phyloP scores from a whole-genome alignment of 441 rosid genomes.

The Pelargonium citronellum region DNA sequence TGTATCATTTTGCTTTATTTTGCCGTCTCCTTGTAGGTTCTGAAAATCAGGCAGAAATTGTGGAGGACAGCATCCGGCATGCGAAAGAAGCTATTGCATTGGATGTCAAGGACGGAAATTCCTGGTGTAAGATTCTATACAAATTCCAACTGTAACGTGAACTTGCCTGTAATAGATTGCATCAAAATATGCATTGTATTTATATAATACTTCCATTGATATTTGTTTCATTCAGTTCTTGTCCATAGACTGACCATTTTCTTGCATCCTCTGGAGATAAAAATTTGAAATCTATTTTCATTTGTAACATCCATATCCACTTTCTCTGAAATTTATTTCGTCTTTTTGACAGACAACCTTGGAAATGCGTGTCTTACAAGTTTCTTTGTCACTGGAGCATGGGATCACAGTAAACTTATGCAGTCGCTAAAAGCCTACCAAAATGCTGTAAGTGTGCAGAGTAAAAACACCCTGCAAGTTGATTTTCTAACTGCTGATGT shows the following conservation, averaged over 20 bases:
- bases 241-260: background rate
- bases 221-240: background rate
- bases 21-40: conserved; percentile 31
- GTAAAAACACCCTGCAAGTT: conserved; percentile 5
- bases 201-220: background rate
- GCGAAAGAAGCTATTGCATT: conserved; percentile 68
- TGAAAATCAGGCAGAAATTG: conserved; percentile 49
- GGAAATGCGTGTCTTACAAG: conserved; percentile 71
- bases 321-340: conserved; percentile 17
- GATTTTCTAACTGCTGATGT: background rate
- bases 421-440: conserved; percentile 68
- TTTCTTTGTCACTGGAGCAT: conserved; percentile 56
- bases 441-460: conserved; percentile 51
- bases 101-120: conserved; percentile 74
- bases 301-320: conserved; percentile 10
- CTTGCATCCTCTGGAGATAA: conserved; percentile 6
- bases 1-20: conserved; percentile 16
- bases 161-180: background rate
- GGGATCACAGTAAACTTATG: conserved; percentile 63
- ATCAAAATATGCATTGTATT: background rate
- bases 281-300: background rate
- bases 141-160: background rate
- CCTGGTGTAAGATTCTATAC: conserved; percentile 56
- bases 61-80: conserved; percentile 61
- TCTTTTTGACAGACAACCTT: conserved; percentile 49